These are phyloP conservation scores for Phialocephala sp. DNA, from an alignment of 2,329 filamentous ascomycete species.

Conservation along the genomic window DNA sequence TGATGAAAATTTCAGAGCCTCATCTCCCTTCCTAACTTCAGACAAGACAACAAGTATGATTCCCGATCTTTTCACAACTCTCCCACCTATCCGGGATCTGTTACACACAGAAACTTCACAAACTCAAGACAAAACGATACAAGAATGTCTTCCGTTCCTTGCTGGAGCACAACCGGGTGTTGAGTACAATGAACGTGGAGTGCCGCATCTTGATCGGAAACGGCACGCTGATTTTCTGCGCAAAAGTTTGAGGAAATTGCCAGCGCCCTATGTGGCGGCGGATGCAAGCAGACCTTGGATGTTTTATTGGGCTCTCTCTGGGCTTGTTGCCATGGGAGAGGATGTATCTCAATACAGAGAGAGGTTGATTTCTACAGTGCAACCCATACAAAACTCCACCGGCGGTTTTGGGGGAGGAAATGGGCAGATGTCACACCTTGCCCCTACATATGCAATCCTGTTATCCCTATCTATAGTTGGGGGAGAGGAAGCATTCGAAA, in stretches of 20 bases:
- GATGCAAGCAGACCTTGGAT: constrained; percentile 94
- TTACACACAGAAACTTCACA: constrained; percentile 71
- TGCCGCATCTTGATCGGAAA: constrained; percentile 74
- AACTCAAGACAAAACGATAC: constrained; percentile 71
- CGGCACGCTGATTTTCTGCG: constrained; percentile 68
- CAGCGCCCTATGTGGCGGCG: constrained; percentile 71
- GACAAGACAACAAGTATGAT: constrained; percentile 42
- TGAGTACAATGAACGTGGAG: constrained; percentile 70
- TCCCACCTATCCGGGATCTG: constrained; percentile 68
- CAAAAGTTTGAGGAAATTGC: constrained; percentile 64
- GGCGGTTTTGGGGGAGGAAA: constrained; percentile 96
- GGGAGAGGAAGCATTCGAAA: constrained; percentile 72
- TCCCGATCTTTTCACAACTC: constrained; percentile 61
- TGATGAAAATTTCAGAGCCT: neutral
- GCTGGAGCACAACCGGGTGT: constrained; percentile 53
- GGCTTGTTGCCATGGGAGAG: constrained; percentile 76
- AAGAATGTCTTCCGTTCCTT: constrained; percentile 72
- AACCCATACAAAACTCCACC: constrained; percentile 77
- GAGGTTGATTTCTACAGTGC: constrained; percentile 75
- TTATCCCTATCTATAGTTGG: constrained; percentile 81
- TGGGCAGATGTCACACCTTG: constrained; percentile 87
- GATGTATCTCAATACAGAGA: constrained; percentile 71
- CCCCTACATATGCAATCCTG: constrained; percentile 84
- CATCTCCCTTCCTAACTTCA: constrained; percentile 26
- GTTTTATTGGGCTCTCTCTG: constrained; percentile 88